Evolutionary conservation across 495 filamentous ascomycete genomes (phyloP), one percentile per base, ranked within the genome.

Genomic region (Penicillium coprophilum): DNA sequence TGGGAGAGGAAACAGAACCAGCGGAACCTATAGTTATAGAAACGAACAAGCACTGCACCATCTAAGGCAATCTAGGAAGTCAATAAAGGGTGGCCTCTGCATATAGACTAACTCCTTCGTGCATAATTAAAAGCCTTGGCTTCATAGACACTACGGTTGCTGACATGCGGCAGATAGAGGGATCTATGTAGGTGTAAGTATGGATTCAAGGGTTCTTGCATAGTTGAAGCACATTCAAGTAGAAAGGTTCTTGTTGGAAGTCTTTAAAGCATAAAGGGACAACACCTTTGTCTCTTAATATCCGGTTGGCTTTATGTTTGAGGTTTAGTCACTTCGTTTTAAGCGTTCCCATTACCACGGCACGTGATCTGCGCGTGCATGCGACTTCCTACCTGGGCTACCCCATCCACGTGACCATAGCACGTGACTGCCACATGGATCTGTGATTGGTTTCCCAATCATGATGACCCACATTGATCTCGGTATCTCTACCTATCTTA

Each of bases 401-500:
- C 43, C 43, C 43, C 43, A 46, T 24, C 24, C 7, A 30, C 15
- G 15, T 17, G 8, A 19, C 6, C 1, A 0, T 2, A 6, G 2
- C 27, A 47, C 45, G 45, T 46, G 44, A 28, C 6, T 5, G 6
- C 0, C 1, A 3, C 6, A 9, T 8, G 23, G 4, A 6, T 5
- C 13, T 9, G n/a, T 24, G 13, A 46, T 46, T 46, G 24, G 44
- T 28, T 24, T 2, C 15, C n/a, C n/a, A 15, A n/a, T n/a, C 4
- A n/a, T 27, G 5, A 6, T 27, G n/a, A 28, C 23, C 43, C 17
- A 15, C 12, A 9, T 24, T 15, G 24, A 31, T 15, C 44, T 28
- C 44, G n/a, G n/a, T n/a, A 20, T 31, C 27, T 10, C 28, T 31
- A 47, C 31, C 45, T 47, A 47, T 47, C 45, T 47, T 47, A 47